These are phyloP conservation scores for Botryotinia narcissicola DNA, from an alignment of 2,329 filamentous ascomycete species.

Conservation along the genomic window DNA sequence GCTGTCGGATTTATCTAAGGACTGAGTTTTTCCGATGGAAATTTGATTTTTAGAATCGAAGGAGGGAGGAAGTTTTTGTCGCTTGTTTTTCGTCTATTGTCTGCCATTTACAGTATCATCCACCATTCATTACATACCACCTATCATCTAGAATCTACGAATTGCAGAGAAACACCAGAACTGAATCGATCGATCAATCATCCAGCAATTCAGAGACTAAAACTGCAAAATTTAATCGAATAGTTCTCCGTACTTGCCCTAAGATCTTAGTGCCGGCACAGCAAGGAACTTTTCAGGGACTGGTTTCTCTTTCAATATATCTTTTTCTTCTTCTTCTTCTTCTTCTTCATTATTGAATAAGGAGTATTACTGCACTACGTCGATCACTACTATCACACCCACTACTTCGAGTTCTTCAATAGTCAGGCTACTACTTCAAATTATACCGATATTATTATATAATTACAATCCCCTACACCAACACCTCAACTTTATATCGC, in stretches of 20 bases:
- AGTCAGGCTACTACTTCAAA: not conserved
- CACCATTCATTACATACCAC: not conserved
- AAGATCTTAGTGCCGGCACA: not conserved
- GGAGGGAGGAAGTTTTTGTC: not conserved
- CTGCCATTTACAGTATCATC: not conserved
- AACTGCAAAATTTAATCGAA: constrained; percentile 6
- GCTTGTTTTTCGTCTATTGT: not conserved
- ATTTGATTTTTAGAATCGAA: not conserved
- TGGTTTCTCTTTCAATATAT: not conserved
- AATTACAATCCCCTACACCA: not conserved
- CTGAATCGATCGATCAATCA: not conserved
- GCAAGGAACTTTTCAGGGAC: not conserved
- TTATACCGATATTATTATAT: not conserved
- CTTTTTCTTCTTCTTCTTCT: not conserved
- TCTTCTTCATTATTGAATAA: not conserved
- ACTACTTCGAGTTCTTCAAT: not conserved
- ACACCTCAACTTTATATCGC: not conserved
- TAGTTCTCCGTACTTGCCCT: not conserved
- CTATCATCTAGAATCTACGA: not conserved
- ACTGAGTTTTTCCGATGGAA: not conserved
- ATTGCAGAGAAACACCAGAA: not conserved
- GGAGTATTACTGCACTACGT: not conserved
- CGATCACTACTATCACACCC: not conserved
- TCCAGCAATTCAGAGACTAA: not conserved
- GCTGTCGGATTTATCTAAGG: not conserved